Percentiles rank a stretch among this genome's conserved stretches.
These are phyloP conservation scores for Phytophthora agathidicida DNA, from an alignment of 352 stramenopile genomes.

Conservation along the genomic window DNA sequence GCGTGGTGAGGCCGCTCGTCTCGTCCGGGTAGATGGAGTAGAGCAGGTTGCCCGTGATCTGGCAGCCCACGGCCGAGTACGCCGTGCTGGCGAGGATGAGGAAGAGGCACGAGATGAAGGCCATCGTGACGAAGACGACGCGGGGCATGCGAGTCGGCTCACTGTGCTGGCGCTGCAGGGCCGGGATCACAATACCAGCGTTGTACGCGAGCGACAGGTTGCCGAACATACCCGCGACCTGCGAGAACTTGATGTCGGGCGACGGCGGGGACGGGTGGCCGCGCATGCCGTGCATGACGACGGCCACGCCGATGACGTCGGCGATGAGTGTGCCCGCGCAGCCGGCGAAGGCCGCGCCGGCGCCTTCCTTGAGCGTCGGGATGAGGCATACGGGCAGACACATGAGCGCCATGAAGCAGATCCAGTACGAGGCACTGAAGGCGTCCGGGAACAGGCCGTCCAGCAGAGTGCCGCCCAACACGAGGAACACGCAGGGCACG, in stretches of 20 bases:
- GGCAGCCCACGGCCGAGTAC: slow-evolving; percentile 54
- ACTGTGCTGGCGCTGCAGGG: slow-evolving; percentile 26
- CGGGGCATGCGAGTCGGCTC: slow-evolving; percentile 27
- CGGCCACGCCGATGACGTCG: slow-evolving; percentile 30
- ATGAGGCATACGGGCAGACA: slow-evolving; percentile 42
- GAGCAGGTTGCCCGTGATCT: slow-evolving; percentile 60
- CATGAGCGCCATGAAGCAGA: slow-evolving; percentile 47
- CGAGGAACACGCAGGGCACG: slow-evolving; percentile 33
- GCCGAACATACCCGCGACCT: slow-evolving; percentile 41
- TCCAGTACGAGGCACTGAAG: slow-evolving; percentile 37
- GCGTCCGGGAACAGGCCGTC: slow-evolving; percentile 27
- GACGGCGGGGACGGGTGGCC: slow-evolving; percentile 19
- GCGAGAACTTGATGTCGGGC: slow-evolving; percentile 37
- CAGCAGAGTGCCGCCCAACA: slow-evolving; percentile 25
- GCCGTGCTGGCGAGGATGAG: slow-evolving; percentile 38
- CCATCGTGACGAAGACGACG: slow-evolving; percentile 40
- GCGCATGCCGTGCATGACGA: slow-evolving; percentile 30
- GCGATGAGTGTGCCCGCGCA: slow-evolving; percentile 40
- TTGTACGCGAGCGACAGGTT: slow-evolving; percentile 29
- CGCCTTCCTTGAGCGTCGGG: slow-evolving; percentile 34
- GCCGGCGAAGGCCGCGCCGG: slow-evolving; percentile 36
- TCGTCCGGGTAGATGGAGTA: slow-evolving; percentile 51
- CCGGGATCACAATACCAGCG: slow-evolving; percentile 20
- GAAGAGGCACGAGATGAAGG: slow-evolving; percentile 42
- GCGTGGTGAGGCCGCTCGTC: slow-evolving; percentile 30